Evolutionary conservation across 495 filamentous ascomycete genomes (phyloP), one percentile per base, ranked within the genome.

Genomic region (Penicillium tannophilum): DNA sequence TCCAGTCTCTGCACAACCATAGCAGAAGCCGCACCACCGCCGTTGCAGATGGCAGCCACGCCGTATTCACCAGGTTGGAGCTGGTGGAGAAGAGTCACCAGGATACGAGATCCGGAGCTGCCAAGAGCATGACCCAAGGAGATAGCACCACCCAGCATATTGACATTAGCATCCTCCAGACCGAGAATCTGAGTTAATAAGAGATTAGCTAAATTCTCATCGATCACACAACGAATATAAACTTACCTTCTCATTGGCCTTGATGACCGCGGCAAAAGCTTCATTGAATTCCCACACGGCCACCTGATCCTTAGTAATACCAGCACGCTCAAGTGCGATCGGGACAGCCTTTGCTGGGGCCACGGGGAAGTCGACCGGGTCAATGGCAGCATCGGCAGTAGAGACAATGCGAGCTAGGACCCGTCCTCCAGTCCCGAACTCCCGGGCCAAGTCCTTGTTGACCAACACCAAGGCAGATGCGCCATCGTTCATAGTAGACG

Each of bases 221-320:
- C 23, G 17, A 2, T 28, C 28, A 7, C 16, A 47, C n/a, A 36
- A n/a, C 6, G 33, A 24, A 7, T 31, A 20, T 45, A 60, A 0
- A 63, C 72, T 73, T 66, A 89, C 90, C 86, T 94, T 90, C 65
- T 91, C 89, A 63, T 97, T 97, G 9, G 93, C 93, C 72, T 93
- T 92, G 73, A 97, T 96, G 14, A 97, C 93, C 0, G 90, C 93
- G 14, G 93, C 93, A 71, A 98, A 98, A 0, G 94, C 94, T 71
- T 98, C 94, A 72, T 98, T 98, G 75, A 98, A 94, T 72, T 98
- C 94, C 93, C 93, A 97, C 3, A 96, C 76, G 3, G 92, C 86
- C 20, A 98, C 90, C 63, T 98, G 88, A 24, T 94, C 87, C 75
- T 90, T 88, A 48, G 84, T 88, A 60, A 98, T 91, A 8, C 93